These are phyloP conservation scores for Pleurotus cornucopiae DNA, from an alignment of 768 basidiomycete species.

Conservation along the genomic window DNA sequence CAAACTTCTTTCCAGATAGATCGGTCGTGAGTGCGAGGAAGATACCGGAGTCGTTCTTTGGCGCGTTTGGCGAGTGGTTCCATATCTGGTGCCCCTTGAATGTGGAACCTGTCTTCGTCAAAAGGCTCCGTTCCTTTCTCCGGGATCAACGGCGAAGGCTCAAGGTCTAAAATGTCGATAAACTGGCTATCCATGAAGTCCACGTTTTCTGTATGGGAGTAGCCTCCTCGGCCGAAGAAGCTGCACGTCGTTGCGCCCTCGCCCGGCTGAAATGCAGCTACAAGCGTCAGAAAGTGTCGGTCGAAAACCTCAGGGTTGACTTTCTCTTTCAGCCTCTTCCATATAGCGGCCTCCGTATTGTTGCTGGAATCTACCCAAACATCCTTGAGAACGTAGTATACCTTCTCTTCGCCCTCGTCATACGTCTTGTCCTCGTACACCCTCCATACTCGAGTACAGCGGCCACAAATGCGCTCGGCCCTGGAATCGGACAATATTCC, in stretches of 20 bases:
- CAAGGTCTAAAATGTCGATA: not conserved
- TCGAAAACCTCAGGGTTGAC: not conserved
- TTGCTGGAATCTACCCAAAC: not conserved
- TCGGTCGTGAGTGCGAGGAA: not conserved
- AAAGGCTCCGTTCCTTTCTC: not conserved
- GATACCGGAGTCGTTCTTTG: not conserved
- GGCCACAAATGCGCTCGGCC: conserved; percentile 1
- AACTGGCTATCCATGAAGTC: not conserved
- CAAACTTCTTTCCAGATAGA: not conserved
- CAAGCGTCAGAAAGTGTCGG: not conserved
- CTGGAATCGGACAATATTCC: not conserved
- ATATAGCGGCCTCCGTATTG: not conserved
- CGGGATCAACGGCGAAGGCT: not conserved
- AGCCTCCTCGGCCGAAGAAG: not conserved
- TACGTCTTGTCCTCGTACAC: not conserved
- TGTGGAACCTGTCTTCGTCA: not conserved
- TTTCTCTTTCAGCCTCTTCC: not conserved
- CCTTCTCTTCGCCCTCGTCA: not conserved
- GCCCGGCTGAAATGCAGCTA: not conserved
- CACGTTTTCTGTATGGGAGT: not conserved
- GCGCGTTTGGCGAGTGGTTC: not conserved
- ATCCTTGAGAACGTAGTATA: not conserved
- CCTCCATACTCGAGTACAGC: conserved; percentile 12
- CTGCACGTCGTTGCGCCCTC: not conserved
- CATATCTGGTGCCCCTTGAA: not conserved